Evolutionary conservation across 768 basidiomycete species (phyloP).

Genomic region (Serendipita sp.): DNA sequence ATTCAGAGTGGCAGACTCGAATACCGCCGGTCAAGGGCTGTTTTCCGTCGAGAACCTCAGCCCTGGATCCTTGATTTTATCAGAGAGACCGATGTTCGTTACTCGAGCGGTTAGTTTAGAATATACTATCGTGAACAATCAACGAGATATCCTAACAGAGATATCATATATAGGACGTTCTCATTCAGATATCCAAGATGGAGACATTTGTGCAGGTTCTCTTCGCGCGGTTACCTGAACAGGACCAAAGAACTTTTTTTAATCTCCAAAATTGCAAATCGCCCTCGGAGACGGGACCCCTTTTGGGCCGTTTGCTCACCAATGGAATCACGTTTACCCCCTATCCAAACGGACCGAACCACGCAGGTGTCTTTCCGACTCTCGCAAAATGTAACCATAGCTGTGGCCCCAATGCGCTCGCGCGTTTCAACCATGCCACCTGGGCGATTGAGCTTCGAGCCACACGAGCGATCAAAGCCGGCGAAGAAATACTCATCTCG

Average conservation of each 20-base stretch:
- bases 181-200: background rate
- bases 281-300: background rate
- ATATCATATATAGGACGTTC: slow-evolving; percentile 1
- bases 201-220: background rate
- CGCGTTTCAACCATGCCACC: slow-evolving; percentile 4
- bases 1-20: background rate
- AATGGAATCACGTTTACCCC: slow-evolving; percentile 3
- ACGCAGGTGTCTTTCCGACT: slow-evolving; percentile 4
- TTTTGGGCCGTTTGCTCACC: background rate
- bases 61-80: background rate
- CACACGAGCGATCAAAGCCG: background rate
- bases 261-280: slow-evolving; percentile 6
- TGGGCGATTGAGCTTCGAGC: slow-evolving; percentile 10
- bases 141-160: too few relatives aligned
- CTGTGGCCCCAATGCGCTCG: slow-evolving; percentile 7
- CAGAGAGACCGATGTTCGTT: background rate
- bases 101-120: background rate
- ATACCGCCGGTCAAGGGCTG: background rate
- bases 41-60: background rate
- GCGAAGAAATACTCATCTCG: slow-evolving; percentile 10
- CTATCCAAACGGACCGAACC: background rate
- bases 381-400: slow-evolving; percentile 9
- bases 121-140: background rate
- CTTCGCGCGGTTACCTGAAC: background rate
- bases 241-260: background rate